Evolutionary conservation across 257 asterid genomes (phyloP), one percentile per base, ranked within the genome.

Genomic region (Nyctanthes arbortristis): DNA sequence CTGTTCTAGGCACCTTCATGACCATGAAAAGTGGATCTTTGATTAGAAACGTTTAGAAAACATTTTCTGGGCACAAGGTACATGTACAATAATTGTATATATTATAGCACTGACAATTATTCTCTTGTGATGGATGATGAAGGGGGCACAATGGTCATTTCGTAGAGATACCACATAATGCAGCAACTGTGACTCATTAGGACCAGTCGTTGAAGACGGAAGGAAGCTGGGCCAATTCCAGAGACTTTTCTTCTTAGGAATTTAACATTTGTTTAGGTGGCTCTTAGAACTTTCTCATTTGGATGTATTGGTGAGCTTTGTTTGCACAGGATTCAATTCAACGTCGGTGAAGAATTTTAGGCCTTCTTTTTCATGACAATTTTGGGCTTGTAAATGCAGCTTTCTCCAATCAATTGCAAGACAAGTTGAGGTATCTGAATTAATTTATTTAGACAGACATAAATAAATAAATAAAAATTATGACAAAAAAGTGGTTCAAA

Each of bases 21-120:
- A 55, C 58, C 68, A 39, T 24, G 49, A 70, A 73, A 73, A 54
- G 55, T 65, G 68, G 76, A 76, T 71, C 52, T 78, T 76, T 40
- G 74, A 40, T 2, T 28, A 67, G 61, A 62, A 70, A 29, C 63
- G 74, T 2, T 13, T 22, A 20, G 36, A 54, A 61, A 52, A 11
- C 55, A 35, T 13, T 68, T 52, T 69, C 66, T 52, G 54, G 47
- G 27, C 56, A 25, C 32, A 31, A 55, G 1, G 52, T 63, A 16
- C 40, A 40, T 56, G 63, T 56, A 62, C 65, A 67, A 33, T 18
- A 3, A 7, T 22, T 18, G 0, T 4, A 18, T 22, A 54, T 7
- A 54, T 52, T 20, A 5, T 9, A 12, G 59, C 27, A 52, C 25
- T 52, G 18, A 18, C 3, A 5, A 18, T 6, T 24, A 5, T 35